Evolutionary conservation across 78 protist species (phyloP), one percentile per base, ranked within the genome.

Genomic region (Dictyostelium purpureum): DNA sequence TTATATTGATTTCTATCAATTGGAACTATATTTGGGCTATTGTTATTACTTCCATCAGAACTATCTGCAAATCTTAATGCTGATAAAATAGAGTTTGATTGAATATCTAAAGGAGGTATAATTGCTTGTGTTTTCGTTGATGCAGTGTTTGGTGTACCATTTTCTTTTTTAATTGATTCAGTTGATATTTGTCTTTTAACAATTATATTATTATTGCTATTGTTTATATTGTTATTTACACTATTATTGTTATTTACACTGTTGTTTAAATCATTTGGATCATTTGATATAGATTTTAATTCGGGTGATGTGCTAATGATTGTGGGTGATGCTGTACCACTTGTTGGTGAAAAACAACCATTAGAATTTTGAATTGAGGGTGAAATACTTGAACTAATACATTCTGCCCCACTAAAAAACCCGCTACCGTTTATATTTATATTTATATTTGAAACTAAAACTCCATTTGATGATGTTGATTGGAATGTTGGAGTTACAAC

Each of bases 171-270:
- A 49, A 49, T 49, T 49, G 11, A 49, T 49, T n/a, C n/a, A n/a
- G n/a, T n/a, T n/a, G n/a, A n/a, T 14, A 49, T 49, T 49, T 7
- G 54, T 7, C 24, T 65, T 42, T n/a, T 45, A 71, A 19, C 26
- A 40, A 24, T 45, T 35, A 3, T 5, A 7, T 35, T 14, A 71
- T 45, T 71, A 71, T 45, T 47, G 45, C 26, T 71, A 71, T 28
- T 71, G 24, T 45, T 71, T 45, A 11, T 71, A 45, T 71, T 71
- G 45, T 71, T 71, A 71, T 71, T 57, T 37, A 56, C 38, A 59
- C 56, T 52, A 40, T 38, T 21, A 40, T 77, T 77, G 49, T 40
- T 77, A 57, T 77, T 42, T 47, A 24, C 24, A 49, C 38, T 59
- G n/a, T 9, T 67, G 40, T 24, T 69, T 37, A 37, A 37, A 40